A percentile compares a stretch with the other conserved stretches of the same genome.
Conservation (phyloP, 2,329 filamentous ascomycete genomes). For the Phialophora macrospora region DNA sequence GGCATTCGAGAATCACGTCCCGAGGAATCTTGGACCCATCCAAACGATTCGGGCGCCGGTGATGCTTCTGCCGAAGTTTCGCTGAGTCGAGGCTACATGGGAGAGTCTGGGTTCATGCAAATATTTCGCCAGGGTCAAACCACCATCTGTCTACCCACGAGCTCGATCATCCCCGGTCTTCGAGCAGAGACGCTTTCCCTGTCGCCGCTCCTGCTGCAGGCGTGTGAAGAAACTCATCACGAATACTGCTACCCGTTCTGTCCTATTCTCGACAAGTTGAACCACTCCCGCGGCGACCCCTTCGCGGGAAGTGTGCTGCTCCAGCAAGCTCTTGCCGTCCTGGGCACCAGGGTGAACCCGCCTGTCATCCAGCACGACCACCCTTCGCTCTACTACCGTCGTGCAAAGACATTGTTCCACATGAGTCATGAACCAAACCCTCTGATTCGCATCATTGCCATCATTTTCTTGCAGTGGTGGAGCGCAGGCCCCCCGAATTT, state of each 20-base stretch:
- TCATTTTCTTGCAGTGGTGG: conserved; percentile 55
- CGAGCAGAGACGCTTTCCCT: conserved; percentile 1
- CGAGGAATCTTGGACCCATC: not conserved
- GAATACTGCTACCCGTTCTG: conserved; percentile 15
- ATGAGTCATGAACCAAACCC: conserved; percentile 49
- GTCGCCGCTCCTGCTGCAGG: conserved; percentile 7
- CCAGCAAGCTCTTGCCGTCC: conserved; percentile 48
- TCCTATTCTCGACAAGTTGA: conserved; percentile 42
- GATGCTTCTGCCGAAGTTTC: not conserved
- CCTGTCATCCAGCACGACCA: conserved; percentile 49
- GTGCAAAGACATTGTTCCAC: conserved; percentile 49
- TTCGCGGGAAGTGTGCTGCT: conserved; percentile 37
- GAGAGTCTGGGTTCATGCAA: conserved; percentile 13
- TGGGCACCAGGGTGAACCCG: conserved; percentile 51
- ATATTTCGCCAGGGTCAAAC: conserved; percentile 6
- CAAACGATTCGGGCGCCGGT: not conserved
- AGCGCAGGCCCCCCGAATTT: conserved; percentile 47
- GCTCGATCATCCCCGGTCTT: not conserved
- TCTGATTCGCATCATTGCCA: conserved; percentile 46
- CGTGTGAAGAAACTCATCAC: conserved; percentile 5
- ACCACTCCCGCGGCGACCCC: conserved; percentile 40
- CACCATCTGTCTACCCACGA: conserved; percentile 4
- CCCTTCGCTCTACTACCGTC: conserved; percentile 49
- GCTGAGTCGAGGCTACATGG: conserved; percentile 8
- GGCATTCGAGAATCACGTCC: not conserved